Evolutionary conservation across 2,329 filamentous ascomycete genomes (phyloP).

Genomic region (Tolypocladium tropicale): DNA sequence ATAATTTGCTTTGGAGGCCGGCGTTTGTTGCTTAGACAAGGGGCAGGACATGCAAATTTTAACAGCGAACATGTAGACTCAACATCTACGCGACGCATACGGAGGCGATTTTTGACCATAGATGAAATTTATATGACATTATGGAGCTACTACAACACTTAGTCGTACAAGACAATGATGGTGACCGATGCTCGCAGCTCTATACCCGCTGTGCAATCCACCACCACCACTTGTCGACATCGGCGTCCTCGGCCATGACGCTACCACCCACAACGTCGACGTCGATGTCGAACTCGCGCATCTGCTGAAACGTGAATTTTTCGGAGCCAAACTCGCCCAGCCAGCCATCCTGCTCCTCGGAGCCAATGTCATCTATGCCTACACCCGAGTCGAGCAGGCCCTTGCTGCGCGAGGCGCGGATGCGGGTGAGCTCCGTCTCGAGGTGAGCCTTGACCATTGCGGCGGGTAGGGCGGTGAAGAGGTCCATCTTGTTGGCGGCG

Average conservation of each 20-base stretch:
- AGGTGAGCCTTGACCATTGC: constrained; percentile 63
- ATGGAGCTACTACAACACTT: neutral
- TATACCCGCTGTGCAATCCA: constrained; percentile 77
- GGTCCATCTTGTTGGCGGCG: constrained; percentile 89
- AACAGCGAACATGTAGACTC: constrained; percentile 24
- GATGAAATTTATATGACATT: neutral
- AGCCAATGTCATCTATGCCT: constrained; percentile 48
- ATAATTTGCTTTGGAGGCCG: neutral
- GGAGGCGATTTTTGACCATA: neutral
- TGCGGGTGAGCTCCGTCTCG: constrained; percentile 70
- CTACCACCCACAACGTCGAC: constrained; percentile 72
- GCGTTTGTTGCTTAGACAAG: neutral
- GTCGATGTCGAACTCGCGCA: constrained; percentile 73
- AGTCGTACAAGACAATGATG: neutral
- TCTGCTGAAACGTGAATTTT: constrained; percentile 68
- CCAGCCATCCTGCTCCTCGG: constrained; percentile 72
- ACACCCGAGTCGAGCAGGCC: constrained; percentile 74
- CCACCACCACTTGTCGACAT: constrained; percentile 75
- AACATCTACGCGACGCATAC: constrained; percentile 23
- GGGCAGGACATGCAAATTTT: constrained; percentile 5
- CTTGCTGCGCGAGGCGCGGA: constrained; percentile 67
- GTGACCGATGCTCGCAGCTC: neutral
- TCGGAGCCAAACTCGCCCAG: constrained; percentile 71
- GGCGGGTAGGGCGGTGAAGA: constrained; percentile 84
- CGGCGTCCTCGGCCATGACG: constrained; percentile 53